Evolutionary conservation across 257 asterid species (phyloP).

Genomic region (Marsdenia floribunda): DNA sequence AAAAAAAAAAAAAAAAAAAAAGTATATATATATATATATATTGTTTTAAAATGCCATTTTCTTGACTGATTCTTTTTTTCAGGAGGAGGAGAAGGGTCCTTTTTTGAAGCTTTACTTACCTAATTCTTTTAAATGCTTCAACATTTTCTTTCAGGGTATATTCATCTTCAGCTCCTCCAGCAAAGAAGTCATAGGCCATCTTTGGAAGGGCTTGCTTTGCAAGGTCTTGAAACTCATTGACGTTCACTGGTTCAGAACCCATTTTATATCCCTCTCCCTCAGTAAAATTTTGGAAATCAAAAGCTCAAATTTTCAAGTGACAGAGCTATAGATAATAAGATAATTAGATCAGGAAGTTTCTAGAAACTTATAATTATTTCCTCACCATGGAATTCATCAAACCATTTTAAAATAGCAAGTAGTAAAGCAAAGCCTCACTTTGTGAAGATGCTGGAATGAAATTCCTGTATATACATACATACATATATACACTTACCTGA

Average conservation of each 20-base stretch:
- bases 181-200: conserved; percentile 49
- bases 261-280: conserved; percentile 18
- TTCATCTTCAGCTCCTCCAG: conserved; percentile 67
- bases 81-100: background rate
- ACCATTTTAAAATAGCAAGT: no score
- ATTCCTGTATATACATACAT: no score
- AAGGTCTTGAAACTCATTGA: conserved; percentile 48
- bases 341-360: no score
- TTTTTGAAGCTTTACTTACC: conserved; percentile 22
- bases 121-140: conserved; percentile 48
- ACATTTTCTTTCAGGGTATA: conserved; percentile 50
- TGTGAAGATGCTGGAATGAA: no score
- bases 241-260: conserved; percentile 44
- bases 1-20: conserved; percentile 1
- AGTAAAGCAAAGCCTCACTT: no score
- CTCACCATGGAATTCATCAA: no score
- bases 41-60: background rate
- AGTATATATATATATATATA: no score
- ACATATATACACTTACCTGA: no score
- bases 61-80: background rate
- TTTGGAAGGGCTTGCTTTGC: conserved; percentile 61
- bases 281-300: conserved; percentile 8
- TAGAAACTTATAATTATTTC: no score
- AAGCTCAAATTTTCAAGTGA: no score
- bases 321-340: no score